Base-by-base conservation (phyloP, 2,329 filamentous ascomycete genomes). In the Fusarium sp. region DNA sequence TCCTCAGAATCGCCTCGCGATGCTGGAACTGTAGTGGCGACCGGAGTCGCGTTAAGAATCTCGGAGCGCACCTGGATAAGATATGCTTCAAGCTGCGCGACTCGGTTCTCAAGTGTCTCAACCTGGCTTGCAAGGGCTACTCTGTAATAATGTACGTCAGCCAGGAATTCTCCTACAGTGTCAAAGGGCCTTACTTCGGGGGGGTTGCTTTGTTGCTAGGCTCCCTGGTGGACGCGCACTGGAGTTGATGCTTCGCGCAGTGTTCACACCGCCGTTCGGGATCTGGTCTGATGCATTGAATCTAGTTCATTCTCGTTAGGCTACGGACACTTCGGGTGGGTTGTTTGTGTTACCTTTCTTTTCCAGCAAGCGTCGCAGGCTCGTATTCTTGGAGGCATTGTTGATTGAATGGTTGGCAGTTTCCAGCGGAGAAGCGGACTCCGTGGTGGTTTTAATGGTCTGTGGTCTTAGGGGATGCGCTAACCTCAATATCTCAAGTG, bases 81-180 rank as follows among this genome's bases (percentile, higher is more conserved):
- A 36, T 24, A 26, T 9, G 41, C 33, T 18, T 65, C 62, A 5
- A 65, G 62, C 22, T 47, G 33, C 0, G 35, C 10, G 6, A 65
- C 47, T 3, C 62, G 39, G 6, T 33, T 30, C 13, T 41, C 36
- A 0, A 65, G 39, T 3, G 18, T 15, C 6, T 26, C 39, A 0
- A 65, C 47, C 1, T 65, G 38, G 13, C 10, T 30, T 7, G 7
- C 22, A 7, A 65, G 22, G 2, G 60, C 13, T 6, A 6, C 15
- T 13, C 18, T 18, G 12, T 10, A 6, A 35, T 18, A 35, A 35
- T 16, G 3, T 10, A 3, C 1, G 13, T 56, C 9, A 31, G 26
- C 30, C 16, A 9, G 1, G 9, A 3, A 2, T 11, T 41, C 6
- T 31, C 7, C 8, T n/a, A n/a, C 0, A 6, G 0, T 31, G 7